Base-by-base conservation (phyloP, 805 yeast genomes). In the Wickerhamomyces chaumierensis region DNA sequence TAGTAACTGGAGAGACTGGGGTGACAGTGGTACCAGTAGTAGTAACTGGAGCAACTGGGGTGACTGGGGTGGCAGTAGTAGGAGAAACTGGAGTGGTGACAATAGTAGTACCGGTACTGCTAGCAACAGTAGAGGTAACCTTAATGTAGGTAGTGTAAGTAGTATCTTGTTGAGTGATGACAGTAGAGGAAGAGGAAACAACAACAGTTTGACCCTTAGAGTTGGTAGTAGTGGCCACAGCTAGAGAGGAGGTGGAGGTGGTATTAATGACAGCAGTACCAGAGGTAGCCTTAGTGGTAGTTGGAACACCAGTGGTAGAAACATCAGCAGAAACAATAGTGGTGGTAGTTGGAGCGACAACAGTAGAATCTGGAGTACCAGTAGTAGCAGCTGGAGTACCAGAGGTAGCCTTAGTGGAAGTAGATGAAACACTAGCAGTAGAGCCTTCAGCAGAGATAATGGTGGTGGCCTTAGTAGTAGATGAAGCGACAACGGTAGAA, bases 51-150 rank as follows among this genome's bases (percentile, higher is more conserved):
- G 41, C 36, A 17, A 37, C 31, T 3, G 18, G 23, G 13, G 37
- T 28, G 17, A 15, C 32, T 33, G 44, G 43, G 13, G 40, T 15
- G 20, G 19, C 45, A 19, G 38, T 23, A 27, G 36, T 34, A 7
- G 33, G 39, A 21, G 34, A 18, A n/a, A 28, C 36, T 14, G 34
- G 21, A 23, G 31, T 28, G 13, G 31, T 16, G 13, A 14, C n/a
- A 17, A 37, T 33, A 15, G 35, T 28, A 15, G 42, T 39, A 7
- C 28, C 15, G 13, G 25, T 23, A 14, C 16, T n/a, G n/a, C n/a
- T n/a, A n/a, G n/a, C 5, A 18, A 35, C 27, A 36, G 37, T 33
- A 16, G 33, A 31, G 17, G 33, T 31, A 31, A 31, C 33, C 18
- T 31, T 14, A 35, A 25, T 20, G 20, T 11, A 16, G n/a, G 36